Percentiles rank a stretch among this genome's conserved stretches.
Conservation (phyloP, 139 green algal genomes). For the Micromonas pusilla region DNA sequence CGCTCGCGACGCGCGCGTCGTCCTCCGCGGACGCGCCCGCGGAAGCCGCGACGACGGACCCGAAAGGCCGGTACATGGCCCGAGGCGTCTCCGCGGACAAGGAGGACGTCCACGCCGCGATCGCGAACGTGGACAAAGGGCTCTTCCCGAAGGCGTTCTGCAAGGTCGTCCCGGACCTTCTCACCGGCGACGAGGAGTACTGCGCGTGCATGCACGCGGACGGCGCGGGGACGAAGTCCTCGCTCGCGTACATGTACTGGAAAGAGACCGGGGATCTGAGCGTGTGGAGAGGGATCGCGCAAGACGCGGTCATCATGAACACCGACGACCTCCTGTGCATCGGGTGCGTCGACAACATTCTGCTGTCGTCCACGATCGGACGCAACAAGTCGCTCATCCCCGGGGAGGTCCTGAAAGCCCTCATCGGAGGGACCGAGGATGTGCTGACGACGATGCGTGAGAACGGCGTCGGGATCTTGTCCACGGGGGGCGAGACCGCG, state of each 20-base stretch:
- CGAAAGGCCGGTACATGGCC: constrained; percentile 21
- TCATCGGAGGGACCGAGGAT: constrained; percentile 26
- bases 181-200: constrained; percentile 17
- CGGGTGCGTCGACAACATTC: constrained; percentile 24
- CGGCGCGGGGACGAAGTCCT: constrained; percentile 26
- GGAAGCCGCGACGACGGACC: background rate
- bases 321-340: constrained; percentile 28
- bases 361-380: constrained; percentile 26
- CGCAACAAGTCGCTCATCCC: constrained; percentile 25
- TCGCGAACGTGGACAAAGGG: constrained; percentile 21
- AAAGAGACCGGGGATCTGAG: constrained; percentile 24
- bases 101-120: constrained; percentile 28
- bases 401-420: constrained; percentile 13
- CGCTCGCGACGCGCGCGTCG: background rate
- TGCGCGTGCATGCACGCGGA: constrained; percentile 29
- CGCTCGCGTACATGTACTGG: constrained; percentile 30
- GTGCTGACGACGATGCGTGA: constrained; percentile 21
- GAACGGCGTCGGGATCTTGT: constrained; percentile 11
- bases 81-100: constrained; percentile 22
- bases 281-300: constrained; percentile 29
- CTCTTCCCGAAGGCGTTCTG: constrained; percentile 30
- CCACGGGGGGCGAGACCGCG: constrained; percentile 26
- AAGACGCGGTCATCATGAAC: constrained; percentile 31
- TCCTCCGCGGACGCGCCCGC: background rate
- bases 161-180: constrained; percentile 26